A percentile compares a stretch with the other conserved stretches of the same genome.
Conservation (phyloP, 257 asterid genomes). For the Plantago elongata region DNA sequence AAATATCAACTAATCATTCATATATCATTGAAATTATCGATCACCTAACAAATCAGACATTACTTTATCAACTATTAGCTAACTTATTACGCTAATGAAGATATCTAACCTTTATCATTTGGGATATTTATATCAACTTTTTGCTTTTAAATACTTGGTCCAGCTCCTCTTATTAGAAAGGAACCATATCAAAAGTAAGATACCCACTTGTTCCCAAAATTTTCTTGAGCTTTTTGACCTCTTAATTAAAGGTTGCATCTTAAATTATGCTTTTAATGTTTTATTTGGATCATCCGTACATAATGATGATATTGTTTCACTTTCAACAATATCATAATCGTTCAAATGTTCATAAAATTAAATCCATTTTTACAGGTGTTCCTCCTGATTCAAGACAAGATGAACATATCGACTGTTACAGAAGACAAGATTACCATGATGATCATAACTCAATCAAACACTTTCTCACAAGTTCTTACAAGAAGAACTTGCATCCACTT, state of each 20-base stretch:
- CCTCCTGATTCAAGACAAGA: constrained; percentile 65
- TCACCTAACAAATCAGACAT: too few relatives aligned
- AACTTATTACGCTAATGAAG: too few relatives aligned
- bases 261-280: constrained; percentile 13
- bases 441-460: constrained; percentile 53
- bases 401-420: constrained; percentile 45
- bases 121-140: neutral
- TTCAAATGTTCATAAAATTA: neutral
- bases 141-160: neutral
- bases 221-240: constrained; percentile 18
- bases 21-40: too few relatives aligned
- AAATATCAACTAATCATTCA: too few relatives aligned
- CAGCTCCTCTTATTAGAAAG: neutral
- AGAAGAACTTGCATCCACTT: constrained; percentile 45
- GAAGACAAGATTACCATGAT: constrained; percentile 42
- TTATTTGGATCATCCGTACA: constrained; percentile 7
- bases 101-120: too few relatives aligned
- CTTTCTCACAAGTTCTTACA: constrained; percentile 49
- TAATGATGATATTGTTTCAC: constrained; percentile 2
- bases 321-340: constrained; percentile 8
- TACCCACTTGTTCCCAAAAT: too few relatives aligned
- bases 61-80: too few relatives aligned
- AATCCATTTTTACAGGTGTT: constrained; percentile 37
- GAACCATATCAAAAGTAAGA: too few relatives aligned
- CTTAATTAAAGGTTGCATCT: constrained; percentile 14